phyloP scores from a whole-genome alignment of 495 filamentous ascomycete genomes.

The Penicillium herquei region DNA sequence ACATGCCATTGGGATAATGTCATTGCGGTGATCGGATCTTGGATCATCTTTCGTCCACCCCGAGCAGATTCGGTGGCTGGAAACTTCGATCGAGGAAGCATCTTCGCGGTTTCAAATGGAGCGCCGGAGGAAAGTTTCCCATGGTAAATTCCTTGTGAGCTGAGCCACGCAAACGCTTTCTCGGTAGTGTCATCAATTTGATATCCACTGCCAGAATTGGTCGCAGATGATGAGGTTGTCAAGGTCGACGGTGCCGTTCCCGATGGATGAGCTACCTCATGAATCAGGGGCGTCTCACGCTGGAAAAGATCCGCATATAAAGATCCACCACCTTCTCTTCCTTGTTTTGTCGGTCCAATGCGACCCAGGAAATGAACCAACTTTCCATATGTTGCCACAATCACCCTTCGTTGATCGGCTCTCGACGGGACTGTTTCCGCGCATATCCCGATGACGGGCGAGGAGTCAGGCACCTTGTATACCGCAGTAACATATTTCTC shows the following conservation, averaged over 20 bases:
- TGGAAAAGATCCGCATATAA: slow-evolving; percentile 89
- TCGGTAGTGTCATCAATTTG: slow-evolving; percentile 52
- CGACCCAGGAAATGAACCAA: slow-evolving; percentile 78
- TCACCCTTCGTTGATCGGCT: slow-evolving; percentile 67
- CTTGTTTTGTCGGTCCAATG: slow-evolving; percentile 55
- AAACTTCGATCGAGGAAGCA: slow-evolving; percentile 70
- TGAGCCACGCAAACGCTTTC: slow-evolving; percentile 87
- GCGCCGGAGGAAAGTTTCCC: slow-evolving; percentile 59
- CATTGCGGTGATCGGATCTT: slow-evolving; percentile 74
- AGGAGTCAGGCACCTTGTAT: slow-evolving; percentile 73
- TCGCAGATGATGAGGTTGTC: slow-evolving; percentile 68
- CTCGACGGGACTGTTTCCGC: slow-evolving; percentile 66
- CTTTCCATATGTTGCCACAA: slow-evolving; percentile 72
- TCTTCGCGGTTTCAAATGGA: slow-evolving; percentile 69
- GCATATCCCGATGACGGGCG: slow-evolving; percentile 77
- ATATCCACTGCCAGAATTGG: slow-evolving; percentile 41
- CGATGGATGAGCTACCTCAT: slow-evolving; percentile 62
- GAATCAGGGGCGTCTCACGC: slow-evolving; percentile 68
- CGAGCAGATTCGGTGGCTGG: slow-evolving; percentile 62
- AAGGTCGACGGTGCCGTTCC: slow-evolving; percentile 60
- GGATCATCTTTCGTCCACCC: slow-evolving; percentile 60
- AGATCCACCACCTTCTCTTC: slow-evolving; percentile 75
- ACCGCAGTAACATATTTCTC: slow-evolving; percentile 85
- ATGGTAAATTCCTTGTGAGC: slow-evolving; percentile 80
- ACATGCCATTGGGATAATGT: slow-evolving; percentile 92